phyloP scores from a whole-genome alignment of 495 filamentous ascomycete genomes.

The Annulohypoxylon bovei region DNA sequence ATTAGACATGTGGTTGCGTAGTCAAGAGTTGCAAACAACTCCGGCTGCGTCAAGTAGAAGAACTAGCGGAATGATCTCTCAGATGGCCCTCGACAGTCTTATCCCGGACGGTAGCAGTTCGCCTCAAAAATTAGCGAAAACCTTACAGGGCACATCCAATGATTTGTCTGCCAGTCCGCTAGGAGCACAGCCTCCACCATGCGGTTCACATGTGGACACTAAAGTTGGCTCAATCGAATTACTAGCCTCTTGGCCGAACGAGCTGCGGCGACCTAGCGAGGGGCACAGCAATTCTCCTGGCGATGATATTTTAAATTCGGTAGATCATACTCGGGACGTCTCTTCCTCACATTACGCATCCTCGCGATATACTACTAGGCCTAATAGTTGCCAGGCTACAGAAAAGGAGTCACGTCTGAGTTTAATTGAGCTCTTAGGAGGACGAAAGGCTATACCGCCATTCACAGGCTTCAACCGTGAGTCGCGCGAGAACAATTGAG shows the following conservation, averaged over 20 bases:
- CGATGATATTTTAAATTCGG: neutral
- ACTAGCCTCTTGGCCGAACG: neutral
- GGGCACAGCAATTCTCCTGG: neutral
- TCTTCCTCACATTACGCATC: constrained; percentile 41
- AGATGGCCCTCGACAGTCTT: constrained; percentile 36
- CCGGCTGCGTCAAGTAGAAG: constrained; percentile 44
- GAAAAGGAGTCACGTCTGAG: constrained; percentile 30
- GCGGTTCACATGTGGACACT: neutral
- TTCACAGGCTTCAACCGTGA: constrained; percentile 33
- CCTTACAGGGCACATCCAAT: neutral
- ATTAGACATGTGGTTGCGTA: constrained; percentile 54
- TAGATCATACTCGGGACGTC: constrained; percentile 21
- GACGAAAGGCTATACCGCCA: constrained; percentile 20
- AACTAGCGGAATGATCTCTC: constrained; percentile 41
- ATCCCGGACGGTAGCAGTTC: neutral
- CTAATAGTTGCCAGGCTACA: constrained; percentile 35
- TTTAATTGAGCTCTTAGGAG: constrained; percentile 29
- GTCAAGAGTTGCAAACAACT: constrained; percentile 49
- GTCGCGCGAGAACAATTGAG: neutral
- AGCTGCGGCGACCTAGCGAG: neutral
- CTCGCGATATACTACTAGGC: constrained; percentile 40
- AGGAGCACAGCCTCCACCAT: neutral
- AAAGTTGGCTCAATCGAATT: neutral
- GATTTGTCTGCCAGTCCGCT: neutral
- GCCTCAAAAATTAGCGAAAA: neutral